Conservation (phyloP, 1,139 yeast species). For the Geotrichum fermentans region DNA sequence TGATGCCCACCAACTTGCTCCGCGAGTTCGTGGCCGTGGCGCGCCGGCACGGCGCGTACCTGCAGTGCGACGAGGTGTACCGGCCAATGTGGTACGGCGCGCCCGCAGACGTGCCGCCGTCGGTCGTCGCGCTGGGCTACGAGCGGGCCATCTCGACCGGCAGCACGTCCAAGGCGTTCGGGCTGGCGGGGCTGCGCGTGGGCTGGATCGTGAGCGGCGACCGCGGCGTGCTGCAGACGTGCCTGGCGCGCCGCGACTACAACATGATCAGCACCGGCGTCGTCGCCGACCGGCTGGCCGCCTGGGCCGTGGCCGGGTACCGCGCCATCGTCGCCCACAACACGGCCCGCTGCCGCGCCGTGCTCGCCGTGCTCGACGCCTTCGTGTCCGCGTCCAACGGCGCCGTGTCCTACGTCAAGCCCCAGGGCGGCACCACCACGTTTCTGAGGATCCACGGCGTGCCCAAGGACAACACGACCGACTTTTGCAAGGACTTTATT, state of each 20-base stretch:
- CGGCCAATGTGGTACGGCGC: constrained; percentile 48
- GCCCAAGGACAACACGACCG: constrained; percentile 33
- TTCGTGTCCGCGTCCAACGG: constrained; percentile 39
- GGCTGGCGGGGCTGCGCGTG: constrained; percentile 51
- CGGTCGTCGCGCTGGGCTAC: constrained; percentile 45
- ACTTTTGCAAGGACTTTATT: constrained; percentile 42
- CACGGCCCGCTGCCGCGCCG: constrained; percentile 38
- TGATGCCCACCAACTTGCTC: constrained; percentile 41
- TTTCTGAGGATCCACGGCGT: constrained; percentile 39
- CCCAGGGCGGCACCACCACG: constrained; percentile 50
- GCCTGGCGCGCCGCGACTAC: constrained; percentile 47
- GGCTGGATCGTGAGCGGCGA: constrained; percentile 51
- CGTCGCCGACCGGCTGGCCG: constrained; percentile 48
- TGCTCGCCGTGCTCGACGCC: constrained; percentile 39
- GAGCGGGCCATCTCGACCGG: constrained; percentile 47
- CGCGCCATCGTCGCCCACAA: constrained; percentile 37
- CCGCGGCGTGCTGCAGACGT: constrained; percentile 34
- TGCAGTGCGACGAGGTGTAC: constrained; percentile 54
- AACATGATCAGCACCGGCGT: constrained; percentile 50
- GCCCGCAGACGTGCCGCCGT: constrained; percentile 35
- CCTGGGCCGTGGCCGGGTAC: constrained; percentile 42
- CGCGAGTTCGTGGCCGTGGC: constrained; percentile 43
- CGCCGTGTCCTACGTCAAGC: constrained; percentile 42
- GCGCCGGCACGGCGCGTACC: constrained; percentile 35
- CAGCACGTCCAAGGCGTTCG: constrained; percentile 52